Evolutionary conservation across 1,139 yeast genomes (phyloP).

Genomic region (Suhomyces choctaworum): DNA sequence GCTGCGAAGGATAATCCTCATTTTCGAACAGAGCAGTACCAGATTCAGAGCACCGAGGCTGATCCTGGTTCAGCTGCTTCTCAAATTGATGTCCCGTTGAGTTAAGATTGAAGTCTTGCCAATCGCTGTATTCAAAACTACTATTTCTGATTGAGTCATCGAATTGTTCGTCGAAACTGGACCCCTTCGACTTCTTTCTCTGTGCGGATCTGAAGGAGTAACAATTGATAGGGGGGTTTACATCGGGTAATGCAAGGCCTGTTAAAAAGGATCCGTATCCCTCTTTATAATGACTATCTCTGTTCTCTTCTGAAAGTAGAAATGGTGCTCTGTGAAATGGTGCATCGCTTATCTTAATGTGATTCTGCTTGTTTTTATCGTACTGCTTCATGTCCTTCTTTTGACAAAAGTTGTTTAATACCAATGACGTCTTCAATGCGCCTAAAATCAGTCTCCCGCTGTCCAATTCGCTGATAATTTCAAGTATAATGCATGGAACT

Average conservation of each 20-base stretch:
- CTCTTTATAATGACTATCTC: slow-evolving; percentile 46
- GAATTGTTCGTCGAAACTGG: not conserved
- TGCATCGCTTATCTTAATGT: slow-evolving; percentile 70
- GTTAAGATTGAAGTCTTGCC: not conserved
- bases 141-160: not conserved
- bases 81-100: too few species aligned
- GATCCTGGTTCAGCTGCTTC: not conserved
- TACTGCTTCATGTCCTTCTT: slow-evolving; percentile 50
- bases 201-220: not conserved
- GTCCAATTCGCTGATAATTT: slow-evolving; percentile 25
- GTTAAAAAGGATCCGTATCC: slow-evolving; percentile 57
- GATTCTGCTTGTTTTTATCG: slow-evolving; percentile 59
- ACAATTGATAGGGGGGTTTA: slow-evolving; percentile 55
- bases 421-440: slow-evolving; percentile 53
- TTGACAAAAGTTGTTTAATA: slow-evolving; percentile 60
- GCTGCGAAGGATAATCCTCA: not conserved
- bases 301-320: slow-evolving; percentile 51
- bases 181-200: not conserved
- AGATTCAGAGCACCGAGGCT: not conserved
- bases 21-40: not conserved
- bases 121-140: not conserved
- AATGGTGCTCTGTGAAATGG: slow-evolving; percentile 82
- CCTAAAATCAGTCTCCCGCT: slow-evolving; percentile 25
- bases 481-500: slow-evolving; percentile 47
- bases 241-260: slow-evolving; percentile 63